A percentile compares a stretch with the other conserved stretches of the same genome.
Conservation (phyloP, 192 early-diverging fungal species). For the Coemansia sp. region DNA sequence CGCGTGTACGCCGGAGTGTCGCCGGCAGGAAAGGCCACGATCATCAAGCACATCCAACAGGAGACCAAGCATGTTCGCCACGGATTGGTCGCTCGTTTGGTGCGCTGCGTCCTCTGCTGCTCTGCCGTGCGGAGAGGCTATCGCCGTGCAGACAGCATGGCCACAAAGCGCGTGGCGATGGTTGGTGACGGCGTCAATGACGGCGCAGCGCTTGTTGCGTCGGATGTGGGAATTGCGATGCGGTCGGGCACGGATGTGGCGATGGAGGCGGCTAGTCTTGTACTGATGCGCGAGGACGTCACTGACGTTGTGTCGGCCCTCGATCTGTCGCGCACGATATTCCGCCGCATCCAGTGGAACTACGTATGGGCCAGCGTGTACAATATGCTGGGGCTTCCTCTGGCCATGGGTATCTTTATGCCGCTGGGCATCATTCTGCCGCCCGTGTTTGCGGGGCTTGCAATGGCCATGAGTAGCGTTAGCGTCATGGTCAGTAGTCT, state of each 20-base stretch:
- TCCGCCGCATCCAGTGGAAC: slow-evolving; percentile 82
- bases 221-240: slow-evolving; percentile 87
- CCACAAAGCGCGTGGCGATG: slow-evolving; percentile 69
- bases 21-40: slow-evolving; percentile 82
- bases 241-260: slow-evolving; percentile 94
- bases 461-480: slow-evolving; percentile 91
- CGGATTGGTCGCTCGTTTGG: slow-evolving; percentile 2
- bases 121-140: neutral
- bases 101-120: slow-evolving; percentile 9
- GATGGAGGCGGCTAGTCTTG: slow-evolving; percentile 89
- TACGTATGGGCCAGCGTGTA: slow-evolving; percentile 89
- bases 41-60: slow-evolving; percentile 73
- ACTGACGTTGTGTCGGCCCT: slow-evolving; percentile 83
- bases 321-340: slow-evolving; percentile 82
- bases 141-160: neutral
- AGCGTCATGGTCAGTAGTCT: slow-evolving; percentile 90
- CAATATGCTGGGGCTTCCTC: slow-evolving; percentile 86
- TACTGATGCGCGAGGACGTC: slow-evolving; percentile 88
- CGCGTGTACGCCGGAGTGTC: slow-evolving; percentile 89
- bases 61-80: slow-evolving; percentile 19
- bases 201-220: slow-evolving; percentile 81
- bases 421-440: slow-evolving; percentile 84
- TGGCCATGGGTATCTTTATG: slow-evolving; percentile 89
- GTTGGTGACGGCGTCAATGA: slow-evolving; percentile 98
- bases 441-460: slow-evolving; percentile 90